These are phyloP conservation scores for Corynespora cassiicola DNA, from an alignment of 2,329 filamentous ascomycete species.

Conservation along the genomic window DNA sequence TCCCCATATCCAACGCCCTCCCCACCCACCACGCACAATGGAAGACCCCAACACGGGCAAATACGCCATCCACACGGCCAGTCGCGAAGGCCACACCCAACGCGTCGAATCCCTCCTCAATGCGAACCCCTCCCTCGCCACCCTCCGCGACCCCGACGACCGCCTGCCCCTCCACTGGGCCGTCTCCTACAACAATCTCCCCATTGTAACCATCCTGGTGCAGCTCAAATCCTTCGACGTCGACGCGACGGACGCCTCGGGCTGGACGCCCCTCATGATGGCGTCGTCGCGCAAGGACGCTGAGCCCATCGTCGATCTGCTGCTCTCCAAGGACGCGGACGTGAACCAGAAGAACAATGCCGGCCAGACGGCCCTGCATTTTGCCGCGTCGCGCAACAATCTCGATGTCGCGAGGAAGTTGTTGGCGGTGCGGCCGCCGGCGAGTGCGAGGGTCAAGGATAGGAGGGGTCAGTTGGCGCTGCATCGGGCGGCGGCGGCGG, in stretches of 20 bases:
- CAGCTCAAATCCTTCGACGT: slow-evolving; percentile 78
- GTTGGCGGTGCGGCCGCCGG: slow-evolving; percentile 68
- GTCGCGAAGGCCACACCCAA: slow-evolving; percentile 76
- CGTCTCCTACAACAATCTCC: slow-evolving; percentile 77
- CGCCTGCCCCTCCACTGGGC: slow-evolving; percentile 96
- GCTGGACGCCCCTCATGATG: slow-evolving; percentile 88
- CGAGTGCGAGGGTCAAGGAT: slow-evolving; percentile 81
- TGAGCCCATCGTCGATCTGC: slow-evolving; percentile 70
- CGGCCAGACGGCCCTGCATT: slow-evolving; percentile 88
- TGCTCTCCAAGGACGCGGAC: slow-evolving; percentile 74
- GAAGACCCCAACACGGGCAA: slow-evolving; percentile 59
- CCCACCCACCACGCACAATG: slow-evolving; percentile 12
- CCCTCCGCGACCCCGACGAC: slow-evolving; percentile 80
- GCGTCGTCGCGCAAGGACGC: slow-evolving; percentile 75
- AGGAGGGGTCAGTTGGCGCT: slow-evolving; percentile 87
- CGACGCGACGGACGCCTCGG: slow-evolving; percentile 79
- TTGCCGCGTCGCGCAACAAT: slow-evolving; percentile 88
- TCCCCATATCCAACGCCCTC: background rate
- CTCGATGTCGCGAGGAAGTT: slow-evolving; percentile 80
- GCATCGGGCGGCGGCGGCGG: slow-evolving; percentile 89
- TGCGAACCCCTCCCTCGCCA: slow-evolving; percentile 79
- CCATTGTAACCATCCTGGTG: slow-evolving; percentile 76
- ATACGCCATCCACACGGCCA: slow-evolving; percentile 86
- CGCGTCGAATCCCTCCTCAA: slow-evolving; percentile 77
- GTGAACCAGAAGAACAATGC: slow-evolving; percentile 75